These are phyloP conservation scores for Didymella arachidicola DNA, from an alignment of 2,329 filamentous ascomycete species.

Conservation along the genomic window DNA sequence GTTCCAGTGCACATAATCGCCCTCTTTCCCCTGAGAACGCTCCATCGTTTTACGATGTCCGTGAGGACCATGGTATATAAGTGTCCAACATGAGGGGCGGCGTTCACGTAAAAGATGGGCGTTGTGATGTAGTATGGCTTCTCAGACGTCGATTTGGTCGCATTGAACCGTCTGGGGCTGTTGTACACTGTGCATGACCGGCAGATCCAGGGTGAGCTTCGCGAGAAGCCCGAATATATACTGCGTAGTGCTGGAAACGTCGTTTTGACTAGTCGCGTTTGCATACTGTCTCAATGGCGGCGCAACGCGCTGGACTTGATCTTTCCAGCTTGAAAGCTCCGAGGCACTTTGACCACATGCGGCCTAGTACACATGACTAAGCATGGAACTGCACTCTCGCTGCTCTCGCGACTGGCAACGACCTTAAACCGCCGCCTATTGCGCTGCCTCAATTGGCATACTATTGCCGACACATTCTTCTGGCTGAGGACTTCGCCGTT, in stretches of 20 bases:
- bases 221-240: slow-evolving; percentile 23
- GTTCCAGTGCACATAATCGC: slow-evolving; percentile 88
- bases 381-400: background rate
- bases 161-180: slow-evolving; percentile 26
- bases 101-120: slow-evolving; percentile 99
- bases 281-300: slow-evolving; percentile 41
- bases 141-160: slow-evolving; percentile 30
- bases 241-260: slow-evolving; percentile 31
- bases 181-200: slow-evolving; percentile 32
- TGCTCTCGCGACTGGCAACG: background rate
- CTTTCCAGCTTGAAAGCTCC: slow-evolving; percentile 30
- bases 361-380: slow-evolving; percentile 10
- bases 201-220: slow-evolving; percentile 35
- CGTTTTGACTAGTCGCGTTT: slow-evolving; percentile 32
- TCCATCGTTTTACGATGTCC: slow-evolving; percentile 93
- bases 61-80: slow-evolving; percentile 91
- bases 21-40: slow-evolving; percentile 73
- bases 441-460: background rate
- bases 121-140: slow-evolving; percentile 97
- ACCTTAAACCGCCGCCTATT: too few relatives aligned
- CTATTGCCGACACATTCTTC: background rate
- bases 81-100: slow-evolving; percentile 93
- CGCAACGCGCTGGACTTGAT: slow-evolving; percentile 17
- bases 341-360: slow-evolving; percentile 7
- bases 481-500: background rate